Percentiles rank a stretch among this genome's conserved stretches.
Evolutionary conservation across 176 grass and related monocot species (phyloP).

Genomic region (Zoysia pacifica): DNA sequence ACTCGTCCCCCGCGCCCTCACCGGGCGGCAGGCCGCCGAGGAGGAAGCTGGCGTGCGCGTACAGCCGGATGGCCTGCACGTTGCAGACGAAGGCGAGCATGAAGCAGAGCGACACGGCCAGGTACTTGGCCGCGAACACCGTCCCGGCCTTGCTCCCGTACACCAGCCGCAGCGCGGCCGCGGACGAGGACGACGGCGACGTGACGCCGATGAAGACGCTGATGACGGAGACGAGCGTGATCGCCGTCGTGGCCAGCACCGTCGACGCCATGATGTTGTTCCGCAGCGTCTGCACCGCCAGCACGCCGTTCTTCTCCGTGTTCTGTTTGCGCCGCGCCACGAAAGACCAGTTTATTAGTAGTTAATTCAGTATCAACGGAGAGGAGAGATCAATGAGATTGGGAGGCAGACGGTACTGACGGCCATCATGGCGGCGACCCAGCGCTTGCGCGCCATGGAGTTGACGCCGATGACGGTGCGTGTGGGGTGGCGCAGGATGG

Average conservation of each 20-base stretch:
- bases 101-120: conserved; percentile 83
- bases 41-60: conserved; percentile 80
- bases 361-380: not conserved
- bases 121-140: conserved; percentile 62
- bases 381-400: not conserved
- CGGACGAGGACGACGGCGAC: not conserved
- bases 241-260: conserved; percentile 73
- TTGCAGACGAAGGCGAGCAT: conserved; percentile 83
- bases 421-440: conserved; percentile 73
- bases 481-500: conserved; percentile 51
- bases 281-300: conserved; percentile 76
- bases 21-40: conserved; percentile 51
- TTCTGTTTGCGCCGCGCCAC: conserved; percentile 26
- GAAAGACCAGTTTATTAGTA: not conserved
- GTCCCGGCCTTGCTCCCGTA: conserved; percentile 61
- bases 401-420: conserved; percentile 37
- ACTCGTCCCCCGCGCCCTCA: conserved; percentile 5
- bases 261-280: conserved; percentile 98
- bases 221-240: conserved; percentile 77
- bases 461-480: conserved; percentile 78
- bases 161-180: conserved; percentile 39
- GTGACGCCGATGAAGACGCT: conserved; percentile 68
- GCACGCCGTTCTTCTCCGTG: conserved; percentile 65
- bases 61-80: conserved; percentile 81
- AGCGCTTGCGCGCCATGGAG: conserved; percentile 56